Evolutionary conservation across 2,329 filamentous ascomycete genomes (phyloP), one percentile per base, ranked within the genome.

Genomic region (Parastagonospora avenae): DNA sequence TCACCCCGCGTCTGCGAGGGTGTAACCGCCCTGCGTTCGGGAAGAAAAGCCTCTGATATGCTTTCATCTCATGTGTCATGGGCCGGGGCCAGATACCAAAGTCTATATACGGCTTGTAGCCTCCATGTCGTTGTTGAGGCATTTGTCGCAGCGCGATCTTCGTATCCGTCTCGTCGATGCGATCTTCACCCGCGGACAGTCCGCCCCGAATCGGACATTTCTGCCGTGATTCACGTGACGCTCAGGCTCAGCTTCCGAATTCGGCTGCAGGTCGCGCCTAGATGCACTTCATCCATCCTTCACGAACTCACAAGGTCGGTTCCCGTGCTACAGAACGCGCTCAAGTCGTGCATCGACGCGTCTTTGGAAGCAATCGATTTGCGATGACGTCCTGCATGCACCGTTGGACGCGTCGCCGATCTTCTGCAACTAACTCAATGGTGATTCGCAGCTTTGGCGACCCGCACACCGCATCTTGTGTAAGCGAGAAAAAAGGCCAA

Each of bases 381-480:
- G 38, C 46, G 32, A 56, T 55, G 52, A 46, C 50, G 48, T 38
- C 39, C 9, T 55, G 54, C 57, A 51, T 50, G 37, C 30, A 44
- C 48, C 50, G 44, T 42, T 41, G 43, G 43, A 52, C 38, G 46
- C 41, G 40, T 39, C 40, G 54, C 48, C 14, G 48, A 60, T 58
- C 57, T 40, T 50, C 16, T 38, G 54, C 52, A 51, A 39, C 52
- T 41, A 16, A n/a, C 42, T 45, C 37, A 8, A 10, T 19, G 30
- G 33, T 47, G 44, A 65, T 62, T 64, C 58, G 62, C 58, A 54
- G 53, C 50, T 52, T 55, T 59, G 50, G 60, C 56, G 55, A 57
- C 36, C 36, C 33, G 27, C 36, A 45, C 47, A 45, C 46, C 43
- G 41, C 52, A 41, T 41, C 38, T 54, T 54, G 48, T 46, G 35